These are phyloP conservation scores for Rhododendron henanense DNA, from an alignment of 148 eudicot species.

Conservation along the genomic window DNA sequence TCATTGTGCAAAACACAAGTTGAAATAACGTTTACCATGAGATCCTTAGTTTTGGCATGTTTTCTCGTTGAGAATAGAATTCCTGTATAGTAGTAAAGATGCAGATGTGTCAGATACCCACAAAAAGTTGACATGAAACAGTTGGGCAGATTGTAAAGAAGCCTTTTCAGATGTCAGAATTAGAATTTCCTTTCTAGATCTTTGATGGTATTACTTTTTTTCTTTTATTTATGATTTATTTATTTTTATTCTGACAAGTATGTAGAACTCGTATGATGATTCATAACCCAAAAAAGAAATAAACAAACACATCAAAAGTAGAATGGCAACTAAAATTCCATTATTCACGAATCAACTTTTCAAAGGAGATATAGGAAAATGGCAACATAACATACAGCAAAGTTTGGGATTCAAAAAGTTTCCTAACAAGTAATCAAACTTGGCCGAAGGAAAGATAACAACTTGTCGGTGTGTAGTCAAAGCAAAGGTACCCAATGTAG, in stretches of 20 bases:
- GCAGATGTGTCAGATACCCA: constrained; percentile 17
- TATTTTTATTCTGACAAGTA: not conserved
- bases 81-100: constrained; percentile 43
- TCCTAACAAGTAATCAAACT: not conserved
- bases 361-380: not conserved
- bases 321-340: not conserved
- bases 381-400: not conserved
- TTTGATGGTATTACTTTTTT: not conserved
- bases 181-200: not conserved
- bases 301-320: not conserved
- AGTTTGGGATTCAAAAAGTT: not conserved
- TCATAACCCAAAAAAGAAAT: not conserved
- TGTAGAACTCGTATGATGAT: not conserved
- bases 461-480: not conserved
- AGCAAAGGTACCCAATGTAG: not conserved
- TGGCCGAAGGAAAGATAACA: not conserved
- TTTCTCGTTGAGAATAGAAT: constrained; percentile 66
- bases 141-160: not conserved
- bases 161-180: not conserved
- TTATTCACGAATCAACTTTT: not conserved
- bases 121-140: not conserved
- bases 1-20: not conserved
- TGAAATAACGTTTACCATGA: constrained; percentile 55
- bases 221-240: not conserved
- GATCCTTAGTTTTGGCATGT: constrained; percentile 86